These are phyloP conservation scores for Lithospermum erythrorhizon DNA, from an alignment of 257 asterid genomes.

Conservation along the genomic window DNA sequence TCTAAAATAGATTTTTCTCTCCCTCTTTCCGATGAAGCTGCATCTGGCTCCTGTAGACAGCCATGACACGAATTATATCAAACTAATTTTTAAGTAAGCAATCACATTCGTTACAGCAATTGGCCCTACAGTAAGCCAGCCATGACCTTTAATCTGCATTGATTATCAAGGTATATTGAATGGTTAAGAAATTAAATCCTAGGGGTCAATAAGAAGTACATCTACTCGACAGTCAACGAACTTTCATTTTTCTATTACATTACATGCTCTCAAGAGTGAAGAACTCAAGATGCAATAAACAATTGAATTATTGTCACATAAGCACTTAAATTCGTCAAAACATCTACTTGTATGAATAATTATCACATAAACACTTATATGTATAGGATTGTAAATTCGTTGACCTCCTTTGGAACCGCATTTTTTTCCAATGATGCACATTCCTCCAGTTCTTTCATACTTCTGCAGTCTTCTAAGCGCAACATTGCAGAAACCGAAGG, in stretches of 20 bases:
- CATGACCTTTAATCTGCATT: not conserved
- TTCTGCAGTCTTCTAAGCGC: slow-evolving; percentile 1
- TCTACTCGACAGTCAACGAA: not conserved
- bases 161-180: not conserved
- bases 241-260: not conserved
- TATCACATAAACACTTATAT: no score
- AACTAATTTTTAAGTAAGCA: no score
- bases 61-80: not conserved
- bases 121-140: not conserved
- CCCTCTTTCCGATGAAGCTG: not conserved
- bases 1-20: not conserved
- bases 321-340: not conserved
- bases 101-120: not conserved
- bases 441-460: not conserved
- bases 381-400: not conserved
- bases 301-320: not conserved
- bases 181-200: not conserved
- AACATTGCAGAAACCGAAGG: not conserved
- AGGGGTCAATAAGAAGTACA: not conserved
- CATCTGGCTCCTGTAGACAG: not conserved
- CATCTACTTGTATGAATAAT: no score
- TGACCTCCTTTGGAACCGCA: not conserved
- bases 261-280: not conserved
- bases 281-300: not conserved
- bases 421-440: not conserved